Base-by-base conservation (phyloP, 176 grass and related monocot genomes). In the Zea luxurians region DNA sequence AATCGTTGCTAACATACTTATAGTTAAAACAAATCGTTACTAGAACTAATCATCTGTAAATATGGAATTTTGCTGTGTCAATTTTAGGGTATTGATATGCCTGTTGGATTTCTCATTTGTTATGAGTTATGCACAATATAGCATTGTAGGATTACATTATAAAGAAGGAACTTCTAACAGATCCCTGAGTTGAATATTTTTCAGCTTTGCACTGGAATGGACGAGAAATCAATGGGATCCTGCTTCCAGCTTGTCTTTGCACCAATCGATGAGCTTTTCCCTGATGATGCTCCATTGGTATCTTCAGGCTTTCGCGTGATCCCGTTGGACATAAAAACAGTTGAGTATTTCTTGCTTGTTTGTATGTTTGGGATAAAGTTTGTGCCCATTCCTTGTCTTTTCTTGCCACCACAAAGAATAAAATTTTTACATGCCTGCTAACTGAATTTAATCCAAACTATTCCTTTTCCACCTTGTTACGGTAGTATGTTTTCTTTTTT, bases 191-290 rank as follows among this genome's bases (percentile, higher is more conserved):
- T 66, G 53, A 61, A 74, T 91, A 76, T 89, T 80, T 83, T 81
- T 85, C 90, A 99, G 96, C 90, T 99, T 87, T 99, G 90, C 83
- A 84, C 88, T 58, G 96, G 96, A 73, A 93, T 91, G 59, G 96
- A 96, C 41, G 96, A 99, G 64, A 96, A 99, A 89, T 89, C 92
- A 15, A 71, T 93, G 84, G 96, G 96, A 75, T 94, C 92, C 17
- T 96, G 96, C 79, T 91, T 91, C 69, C 96, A 99, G 66, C 96
- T 99, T 95, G 92, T 99, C 50, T 99, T 96, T 87, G 90, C 96
- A 58, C 90, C 90, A 73, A 93, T 99, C 10, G 90, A 99, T 74
- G 96, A 99, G 65, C 90, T 87, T 81, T 99, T 99, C 77, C 92
- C 96, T 66, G 96, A 99, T 49, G 96, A 99, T 82, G 90, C 92